Conservation (phyloP, 73 alveolate species). For the Blepharisma japonicum region DNA sequence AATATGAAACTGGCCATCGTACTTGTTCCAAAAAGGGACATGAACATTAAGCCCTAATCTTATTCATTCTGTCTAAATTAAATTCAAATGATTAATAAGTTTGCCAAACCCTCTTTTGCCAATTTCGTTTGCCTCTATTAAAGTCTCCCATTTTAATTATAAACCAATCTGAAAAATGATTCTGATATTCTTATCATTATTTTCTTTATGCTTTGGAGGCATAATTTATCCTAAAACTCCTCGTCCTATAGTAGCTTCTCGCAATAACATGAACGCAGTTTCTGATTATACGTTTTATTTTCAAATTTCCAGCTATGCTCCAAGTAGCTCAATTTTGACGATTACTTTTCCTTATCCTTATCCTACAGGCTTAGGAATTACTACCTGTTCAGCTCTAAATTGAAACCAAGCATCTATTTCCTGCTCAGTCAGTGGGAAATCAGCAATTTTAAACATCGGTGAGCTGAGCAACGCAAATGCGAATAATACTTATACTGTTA, state of each 20-base stretch:
- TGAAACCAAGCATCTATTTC: neutral
- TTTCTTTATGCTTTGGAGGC: neutral
- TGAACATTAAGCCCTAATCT: no score
- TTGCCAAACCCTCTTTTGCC: no score
- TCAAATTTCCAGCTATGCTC: constrained; percentile 2
- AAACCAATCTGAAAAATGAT: no score
- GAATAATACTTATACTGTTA: constrained; percentile 4
- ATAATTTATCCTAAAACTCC: neutral
- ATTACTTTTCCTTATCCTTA: constrained; percentile 4
- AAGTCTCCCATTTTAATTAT: no score
- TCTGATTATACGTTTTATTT: neutral
- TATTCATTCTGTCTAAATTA: no score
- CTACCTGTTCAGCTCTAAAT: neutral
- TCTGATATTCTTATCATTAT: neutral
- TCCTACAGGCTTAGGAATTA: neutral
- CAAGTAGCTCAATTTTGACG: neutral
- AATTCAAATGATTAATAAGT: no score
- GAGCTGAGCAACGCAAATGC: constrained; percentile 24
- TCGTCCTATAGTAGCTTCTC: constrained; percentile 5
- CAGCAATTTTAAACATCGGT: neutral
- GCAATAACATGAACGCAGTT: neutral
- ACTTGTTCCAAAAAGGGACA: no score
- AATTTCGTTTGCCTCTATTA: no score
- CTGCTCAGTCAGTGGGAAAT: neutral
- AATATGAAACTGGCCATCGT: no score